These are phyloP conservation scores for Pneumocystis carinii DNA, from an alignment of 1,139 yeast genomes.

Conservation along the genomic window DNA sequence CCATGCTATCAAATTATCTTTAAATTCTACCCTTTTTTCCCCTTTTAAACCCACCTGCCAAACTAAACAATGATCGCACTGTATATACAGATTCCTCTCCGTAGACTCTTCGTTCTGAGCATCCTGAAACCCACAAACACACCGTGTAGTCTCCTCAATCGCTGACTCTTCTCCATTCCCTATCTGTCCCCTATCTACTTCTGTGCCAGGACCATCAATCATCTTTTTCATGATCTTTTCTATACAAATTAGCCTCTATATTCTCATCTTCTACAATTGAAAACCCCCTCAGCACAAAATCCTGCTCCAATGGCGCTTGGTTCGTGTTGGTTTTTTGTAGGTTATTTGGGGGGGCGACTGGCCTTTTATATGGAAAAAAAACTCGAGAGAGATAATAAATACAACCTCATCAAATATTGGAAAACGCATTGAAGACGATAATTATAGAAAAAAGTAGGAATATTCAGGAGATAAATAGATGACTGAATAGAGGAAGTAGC, in stretches of 20 bases:
- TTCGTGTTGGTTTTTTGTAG: not conserved
- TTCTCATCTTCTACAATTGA: not conserved
- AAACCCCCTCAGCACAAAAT: not conserved
- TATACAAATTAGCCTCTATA: not conserved
- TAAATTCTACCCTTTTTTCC: slow-evolving; percentile 26
- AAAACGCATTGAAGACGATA: not conserved
- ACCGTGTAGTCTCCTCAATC: slow-evolving; percentile 60
- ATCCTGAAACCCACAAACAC: slow-evolving; percentile 49
- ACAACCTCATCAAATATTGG: not conserved
- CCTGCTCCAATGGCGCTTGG: not conserved
- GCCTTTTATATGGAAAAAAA: not conserved
- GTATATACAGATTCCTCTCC: slow-evolving; percentile 53
- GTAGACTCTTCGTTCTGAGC: slow-evolving; percentile 46
- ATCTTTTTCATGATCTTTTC: not conserved
- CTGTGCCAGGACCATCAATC: not conserved
- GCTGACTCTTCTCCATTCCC: not conserved
- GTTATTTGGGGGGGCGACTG: not conserved
- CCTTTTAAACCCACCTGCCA: slow-evolving; percentile 98
- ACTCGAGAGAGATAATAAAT: not conserved
- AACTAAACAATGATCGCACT: slow-evolving; percentile 79
- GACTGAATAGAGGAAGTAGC: not conserved
- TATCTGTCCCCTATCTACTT: not conserved
- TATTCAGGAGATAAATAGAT: not conserved
- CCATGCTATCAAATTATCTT: not conserved
- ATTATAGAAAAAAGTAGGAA: not conserved